phyloP scores from a whole-genome alignment of 352 stramenopile species.

The Albugo candida region DNA sequence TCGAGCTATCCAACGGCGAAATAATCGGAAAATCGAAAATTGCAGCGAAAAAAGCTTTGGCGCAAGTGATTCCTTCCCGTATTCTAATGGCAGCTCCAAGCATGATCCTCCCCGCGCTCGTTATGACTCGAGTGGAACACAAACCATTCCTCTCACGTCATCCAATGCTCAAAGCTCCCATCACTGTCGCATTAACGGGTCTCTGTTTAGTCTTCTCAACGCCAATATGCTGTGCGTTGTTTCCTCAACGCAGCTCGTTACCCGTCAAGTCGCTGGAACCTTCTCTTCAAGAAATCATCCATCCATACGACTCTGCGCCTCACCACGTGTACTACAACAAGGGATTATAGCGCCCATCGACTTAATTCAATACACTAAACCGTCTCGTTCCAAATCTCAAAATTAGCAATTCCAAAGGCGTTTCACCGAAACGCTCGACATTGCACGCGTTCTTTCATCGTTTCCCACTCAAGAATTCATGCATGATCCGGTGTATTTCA shows the following conservation, averaged over 20 bases:
- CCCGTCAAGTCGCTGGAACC: slow-evolving; percentile 33
- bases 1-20: slow-evolving; percentile 45
- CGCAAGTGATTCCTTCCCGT: slow-evolving; percentile 67
- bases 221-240: slow-evolving; percentile 64
- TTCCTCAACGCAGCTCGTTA: slow-evolving; percentile 56
- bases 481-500: slow-evolving; percentile 42
- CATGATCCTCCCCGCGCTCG: slow-evolving; percentile 71
- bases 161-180: slow-evolving; percentile 38
- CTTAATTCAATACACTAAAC: background rate
- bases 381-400: no score
- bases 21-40: slow-evolving; percentile 41
- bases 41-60: slow-evolving; percentile 52
- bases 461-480: slow-evolving; percentile 1
- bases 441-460: background rate
- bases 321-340: slow-evolving; percentile 67
- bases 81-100: slow-evolving; percentile 73
- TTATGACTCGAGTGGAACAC: slow-evolving; percentile 67
- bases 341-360: slow-evolving; percentile 30
- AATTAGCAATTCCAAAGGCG: no score
- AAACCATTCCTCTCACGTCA: slow-evolving; percentile 31
- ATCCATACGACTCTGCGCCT: slow-evolving; percentile 13
- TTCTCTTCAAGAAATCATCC: slow-evolving; percentile 35
- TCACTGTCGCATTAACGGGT: slow-evolving; percentile 53
- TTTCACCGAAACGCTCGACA: no score
- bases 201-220: slow-evolving; percentile 55